Evolutionary conservation across 2,329 filamentous ascomycete species (phyloP).

Genomic region (Pezicula radicicola): DNA sequence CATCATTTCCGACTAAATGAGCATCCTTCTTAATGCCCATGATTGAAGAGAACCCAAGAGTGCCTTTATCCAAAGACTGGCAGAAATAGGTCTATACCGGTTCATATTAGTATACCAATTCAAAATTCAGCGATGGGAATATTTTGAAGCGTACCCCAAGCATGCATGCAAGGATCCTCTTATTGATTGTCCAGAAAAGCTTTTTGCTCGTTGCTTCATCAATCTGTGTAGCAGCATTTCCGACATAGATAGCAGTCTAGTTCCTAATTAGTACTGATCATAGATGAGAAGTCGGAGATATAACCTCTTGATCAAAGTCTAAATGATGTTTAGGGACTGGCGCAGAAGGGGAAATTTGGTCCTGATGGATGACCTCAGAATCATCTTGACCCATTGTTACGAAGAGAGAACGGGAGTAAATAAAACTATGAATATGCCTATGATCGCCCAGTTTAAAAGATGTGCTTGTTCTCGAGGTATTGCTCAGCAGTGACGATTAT

Average conservation of each 20-base stretch:
- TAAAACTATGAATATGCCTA: too few species aligned
- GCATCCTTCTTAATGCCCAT: slow-evolving; percentile 24
- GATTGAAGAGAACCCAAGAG: slow-evolving; percentile 23
- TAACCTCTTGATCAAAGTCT: background rate
- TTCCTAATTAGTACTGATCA: too few species aligned
- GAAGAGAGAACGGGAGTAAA: too few species aligned
- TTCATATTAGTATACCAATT: too few species aligned
- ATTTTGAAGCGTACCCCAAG: slow-evolving; percentile 26
- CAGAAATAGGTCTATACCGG: slow-evolving; percentile 37
- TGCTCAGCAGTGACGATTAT: too few species aligned
- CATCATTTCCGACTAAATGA: slow-evolving; percentile 20
- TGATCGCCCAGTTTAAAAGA: too few species aligned
- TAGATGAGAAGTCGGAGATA: too few species aligned
- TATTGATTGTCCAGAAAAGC: slow-evolving; percentile 46
- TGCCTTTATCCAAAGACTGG: slow-evolving; percentile 33
- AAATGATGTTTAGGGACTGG: background rate
- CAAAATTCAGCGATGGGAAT: too few species aligned
- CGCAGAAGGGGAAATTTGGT: background rate
- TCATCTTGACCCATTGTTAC: too few species aligned
- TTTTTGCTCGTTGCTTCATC: slow-evolving; percentile 48
- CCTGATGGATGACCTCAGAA: too few species aligned
- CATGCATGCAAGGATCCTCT: slow-evolving; percentile 47
- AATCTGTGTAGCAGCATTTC: background rate
- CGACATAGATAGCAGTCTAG: slow-evolving; percentile 10
- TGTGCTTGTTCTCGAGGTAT: too few species aligned